Conservation (phyloP, 2,329 filamentous ascomycete genomes). For the Penicillium brasilianum region DNA sequence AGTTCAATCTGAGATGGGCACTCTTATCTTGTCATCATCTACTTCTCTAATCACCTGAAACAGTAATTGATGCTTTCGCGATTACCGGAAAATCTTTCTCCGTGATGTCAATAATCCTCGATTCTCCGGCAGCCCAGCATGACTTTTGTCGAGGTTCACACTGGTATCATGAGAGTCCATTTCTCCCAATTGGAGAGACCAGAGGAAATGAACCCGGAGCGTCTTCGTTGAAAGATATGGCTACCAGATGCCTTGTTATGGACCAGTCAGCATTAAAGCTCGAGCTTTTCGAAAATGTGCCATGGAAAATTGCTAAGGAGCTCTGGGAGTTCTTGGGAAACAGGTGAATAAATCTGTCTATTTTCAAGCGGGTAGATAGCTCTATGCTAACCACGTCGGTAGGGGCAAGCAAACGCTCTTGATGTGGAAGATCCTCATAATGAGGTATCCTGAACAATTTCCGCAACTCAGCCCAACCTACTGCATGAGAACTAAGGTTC, state of each 20-base stretch:
- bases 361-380: not conserved
- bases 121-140: conserved; percentile 14
- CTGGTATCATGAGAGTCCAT: conserved; percentile 49
- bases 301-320: conserved; percentile 46
- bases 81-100: not conserved
- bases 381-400: not conserved
- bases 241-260: conserved; percentile 38
- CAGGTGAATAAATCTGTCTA: conserved; percentile 35
- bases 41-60: not conserved
- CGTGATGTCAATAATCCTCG: conserved; percentile 13
- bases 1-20: not conserved
- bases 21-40: too few relatives aligned
- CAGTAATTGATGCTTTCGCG: not conserved
- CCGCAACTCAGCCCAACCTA: conserved; percentile 34
- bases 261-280: conserved; percentile 45
- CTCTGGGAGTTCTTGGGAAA: conserved; percentile 46
- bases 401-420: conserved; percentile 47
- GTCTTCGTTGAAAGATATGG: conserved; percentile 42
- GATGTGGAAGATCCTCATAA: conserved; percentile 51
- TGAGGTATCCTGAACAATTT: conserved; percentile 45
- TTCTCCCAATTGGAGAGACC: conserved; percentile 36
- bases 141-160: conserved; percentile 32
- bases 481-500: conserved; percentile 36
- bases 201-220: conserved; percentile 33
- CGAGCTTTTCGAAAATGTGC: conserved; percentile 44